Evolutionary conservation across 768 basidiomycete species (phyloP).

Genomic region (Hygrocybe punicea): DNA sequence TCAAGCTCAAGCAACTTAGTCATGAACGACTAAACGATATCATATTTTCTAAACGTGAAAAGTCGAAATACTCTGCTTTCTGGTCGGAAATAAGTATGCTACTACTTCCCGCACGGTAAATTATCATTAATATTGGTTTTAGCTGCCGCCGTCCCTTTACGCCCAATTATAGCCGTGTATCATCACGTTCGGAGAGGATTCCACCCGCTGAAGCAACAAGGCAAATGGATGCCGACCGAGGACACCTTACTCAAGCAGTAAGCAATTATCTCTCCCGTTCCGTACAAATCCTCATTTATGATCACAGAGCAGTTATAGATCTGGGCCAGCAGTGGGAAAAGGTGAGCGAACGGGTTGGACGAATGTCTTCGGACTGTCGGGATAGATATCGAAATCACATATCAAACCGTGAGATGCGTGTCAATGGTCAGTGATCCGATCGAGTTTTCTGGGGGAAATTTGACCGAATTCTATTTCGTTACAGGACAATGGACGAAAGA

Average conservation of each 20-base stretch:
- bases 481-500: constrained; percentile 72
- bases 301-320: constrained; percentile 59
- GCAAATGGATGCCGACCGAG: constrained; percentile 66
- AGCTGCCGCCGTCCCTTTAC: constrained; percentile 70
- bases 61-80: constrained; percentile 60
- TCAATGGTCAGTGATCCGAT: constrained; percentile 43
- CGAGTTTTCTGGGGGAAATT: background rate
- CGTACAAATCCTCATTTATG: background rate
- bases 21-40: constrained; percentile 56
- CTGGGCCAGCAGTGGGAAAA: constrained; percentile 81
- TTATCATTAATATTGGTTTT: constrained; percentile 9
- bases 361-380: constrained; percentile 77
- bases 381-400: constrained; percentile 86
- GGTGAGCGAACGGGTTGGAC: constrained; percentile 63
- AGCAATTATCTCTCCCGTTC: constrained; percentile 16
- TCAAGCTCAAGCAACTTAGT: constrained; percentile 49
- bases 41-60: constrained; percentile 66
- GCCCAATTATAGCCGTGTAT: constrained; percentile 81
- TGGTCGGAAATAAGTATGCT: constrained; percentile 77
- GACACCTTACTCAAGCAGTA: constrained; percentile 64
- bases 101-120: background rate
- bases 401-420: constrained; percentile 59
- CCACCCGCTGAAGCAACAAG: constrained; percentile 68
- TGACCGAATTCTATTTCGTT: constrained; percentile 1
- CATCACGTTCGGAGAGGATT: constrained; percentile 70